Conservation (phyloP, 2,329 filamentous ascomycete genomes). For the Ceratocystis lukuohia region DNA sequence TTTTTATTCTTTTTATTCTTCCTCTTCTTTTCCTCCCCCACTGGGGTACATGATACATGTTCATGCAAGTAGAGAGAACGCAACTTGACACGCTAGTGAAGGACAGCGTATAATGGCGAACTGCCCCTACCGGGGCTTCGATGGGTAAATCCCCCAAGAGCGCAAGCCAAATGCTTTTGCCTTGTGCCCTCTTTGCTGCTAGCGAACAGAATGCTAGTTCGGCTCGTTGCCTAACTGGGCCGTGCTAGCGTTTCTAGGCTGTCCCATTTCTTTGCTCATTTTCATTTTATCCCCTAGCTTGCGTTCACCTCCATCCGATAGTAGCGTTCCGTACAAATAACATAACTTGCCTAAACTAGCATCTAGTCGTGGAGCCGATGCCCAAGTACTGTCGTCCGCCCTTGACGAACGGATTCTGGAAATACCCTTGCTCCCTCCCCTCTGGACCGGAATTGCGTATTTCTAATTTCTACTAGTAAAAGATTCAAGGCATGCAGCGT, state of each 20-base stretch:
- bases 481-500: not conserved
- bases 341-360: too few relatives aligned
- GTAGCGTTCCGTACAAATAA: not conserved
- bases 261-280: not conserved
- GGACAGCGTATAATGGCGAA: too few relatives aligned
- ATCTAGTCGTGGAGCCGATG: too few relatives aligned
- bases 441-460: not conserved
- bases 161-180: not conserved
- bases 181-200: not conserved
- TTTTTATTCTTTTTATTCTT: too few relatives aligned
- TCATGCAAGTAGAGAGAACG: too few relatives aligned
- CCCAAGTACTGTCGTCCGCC: not conserved
- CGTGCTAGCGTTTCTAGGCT: not conserved
- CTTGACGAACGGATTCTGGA: not conserved
- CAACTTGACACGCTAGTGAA: not conserved
- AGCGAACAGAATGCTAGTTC: not conserved
- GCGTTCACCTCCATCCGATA: not conserved
- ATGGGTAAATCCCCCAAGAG: not conserved
- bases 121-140: too few relatives aligned
- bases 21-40: too few relatives aligned
- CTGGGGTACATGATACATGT: too few relatives aligned
- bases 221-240: not conserved
- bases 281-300: not conserved
- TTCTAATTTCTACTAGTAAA: too few relatives aligned
- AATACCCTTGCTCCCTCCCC: not conserved